phyloP scores from a whole-genome alignment of 306 rosid genomes.

The Dalbergia cochinchinensis region DNA sequence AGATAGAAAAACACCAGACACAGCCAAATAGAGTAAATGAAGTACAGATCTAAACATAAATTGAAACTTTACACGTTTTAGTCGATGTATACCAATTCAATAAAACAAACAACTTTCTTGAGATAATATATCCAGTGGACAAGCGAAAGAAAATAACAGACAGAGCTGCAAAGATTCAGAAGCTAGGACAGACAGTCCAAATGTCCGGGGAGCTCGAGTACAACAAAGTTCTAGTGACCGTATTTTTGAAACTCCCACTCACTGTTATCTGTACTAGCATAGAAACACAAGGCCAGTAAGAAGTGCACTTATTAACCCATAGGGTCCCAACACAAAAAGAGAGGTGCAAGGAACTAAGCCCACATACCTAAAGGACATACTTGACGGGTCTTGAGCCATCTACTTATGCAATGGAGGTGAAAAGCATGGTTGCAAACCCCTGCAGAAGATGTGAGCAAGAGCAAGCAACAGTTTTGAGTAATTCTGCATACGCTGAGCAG shows the following conservation, averaged over 20 bases:
- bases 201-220: conserved; percentile 32
- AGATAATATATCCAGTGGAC: conserved; percentile 32
- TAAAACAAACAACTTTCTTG: conserved; percentile 23
- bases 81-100: background rate
- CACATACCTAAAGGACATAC: conserved; percentile 81
- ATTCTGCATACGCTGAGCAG: conserved; percentile 28
- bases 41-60: background rate
- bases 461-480: conserved; percentile 29
- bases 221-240: conserved; percentile 73
- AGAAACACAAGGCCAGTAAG: conserved; percentile 29
- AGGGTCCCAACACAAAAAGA: background rate
- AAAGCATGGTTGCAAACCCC: conserved; percentile 68
- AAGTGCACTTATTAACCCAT: background rate
- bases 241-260: conserved; percentile 98
- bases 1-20: background rate
- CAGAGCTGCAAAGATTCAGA: conserved; percentile 18
- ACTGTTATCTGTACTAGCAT: conserved; percentile 72
- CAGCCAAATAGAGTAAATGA: conserved; percentile 2
- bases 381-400: conserved; percentile 70
- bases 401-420: conserved; percentile 65
- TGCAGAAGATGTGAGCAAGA: conserved; percentile 41
- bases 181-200: conserved; percentile 25
- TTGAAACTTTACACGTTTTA: conserved; percentile 31
- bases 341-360: conserved; percentile 28
- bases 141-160: conserved; percentile 13